A percentile compares a stretch with the other conserved stretches of the same genome.
phyloP scores from a whole-genome alignment of 2,329 filamentous ascomycete genomes.

The Talaromyces atroroseus region DNA sequence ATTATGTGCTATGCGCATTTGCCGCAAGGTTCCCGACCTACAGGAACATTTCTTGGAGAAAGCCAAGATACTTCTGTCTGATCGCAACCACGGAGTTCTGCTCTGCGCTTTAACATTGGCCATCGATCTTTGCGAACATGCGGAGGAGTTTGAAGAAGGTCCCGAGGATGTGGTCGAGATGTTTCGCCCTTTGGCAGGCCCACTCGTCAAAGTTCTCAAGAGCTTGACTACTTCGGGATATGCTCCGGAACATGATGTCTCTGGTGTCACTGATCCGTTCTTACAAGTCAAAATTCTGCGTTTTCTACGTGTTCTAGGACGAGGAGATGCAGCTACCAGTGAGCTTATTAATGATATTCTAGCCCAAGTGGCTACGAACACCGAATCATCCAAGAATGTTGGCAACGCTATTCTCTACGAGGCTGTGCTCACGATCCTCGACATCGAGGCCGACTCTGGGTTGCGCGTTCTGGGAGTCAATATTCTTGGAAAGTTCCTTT shows the following conservation, averaged over 20 bases:
- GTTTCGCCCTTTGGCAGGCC: constrained; percentile 79
- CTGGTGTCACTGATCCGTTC: constrained; percentile 95
- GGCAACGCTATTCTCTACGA: constrained; percentile 98
- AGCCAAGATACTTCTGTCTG: constrained; percentile 76
- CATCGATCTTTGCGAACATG: constrained; percentile 78
- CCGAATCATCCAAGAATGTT: constrained; percentile 95
- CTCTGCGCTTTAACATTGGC: constrained; percentile 88
- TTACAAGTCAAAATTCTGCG: constrained; percentile 93
- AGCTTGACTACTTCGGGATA: constrained; percentile 91
- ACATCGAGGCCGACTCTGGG: constrained; percentile 96
- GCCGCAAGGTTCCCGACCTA: constrained; percentile 92
- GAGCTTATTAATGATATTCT: constrained; percentile 99
- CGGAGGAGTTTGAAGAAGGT: constrained; percentile 86
- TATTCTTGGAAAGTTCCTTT: constrained; percentile 94
- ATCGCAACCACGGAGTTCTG: constrained; percentile 92
- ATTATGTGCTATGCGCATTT: constrained; percentile 98
- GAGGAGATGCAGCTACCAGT: constrained; percentile 79
- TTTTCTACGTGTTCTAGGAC: constrained; percentile 75
- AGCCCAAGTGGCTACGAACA: constrained; percentile 95
- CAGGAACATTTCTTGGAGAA: constrained; percentile 98
- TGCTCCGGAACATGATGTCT: constrained; percentile 95
- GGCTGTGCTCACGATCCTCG: constrained; percentile 90
- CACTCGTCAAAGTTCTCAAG: constrained; percentile 85
- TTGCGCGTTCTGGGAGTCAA: constrained; percentile 93
- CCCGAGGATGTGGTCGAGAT: constrained; percentile 85